Percentiles rank a stretch among this genome's conserved stretches.
Evolutionary conservation across 345 rosid genomes (phyloP).

Genomic region (Ceriops decandra): DNA sequence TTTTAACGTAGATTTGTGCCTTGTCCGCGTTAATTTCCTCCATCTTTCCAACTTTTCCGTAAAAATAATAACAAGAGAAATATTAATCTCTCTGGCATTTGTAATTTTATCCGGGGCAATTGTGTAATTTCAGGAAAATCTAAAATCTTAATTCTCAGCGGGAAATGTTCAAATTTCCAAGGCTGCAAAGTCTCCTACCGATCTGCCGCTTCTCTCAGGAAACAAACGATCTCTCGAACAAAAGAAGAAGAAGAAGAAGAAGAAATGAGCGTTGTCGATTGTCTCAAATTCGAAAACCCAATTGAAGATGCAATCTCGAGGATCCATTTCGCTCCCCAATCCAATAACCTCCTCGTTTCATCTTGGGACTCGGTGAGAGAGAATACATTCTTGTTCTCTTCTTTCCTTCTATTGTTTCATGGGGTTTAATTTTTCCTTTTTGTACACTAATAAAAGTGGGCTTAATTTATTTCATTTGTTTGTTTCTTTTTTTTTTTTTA

Average conservation of each 20-base stretch:
- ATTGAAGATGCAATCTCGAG: conserved; percentile 64
- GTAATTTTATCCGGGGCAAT: no score
- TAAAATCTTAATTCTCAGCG: no score
- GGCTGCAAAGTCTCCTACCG: background rate
- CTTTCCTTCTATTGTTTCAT: background rate
- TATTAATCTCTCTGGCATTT: no score
- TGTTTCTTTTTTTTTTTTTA: background rate
- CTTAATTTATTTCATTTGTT: background rate
- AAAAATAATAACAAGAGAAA: no score
- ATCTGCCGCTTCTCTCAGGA: background rate
- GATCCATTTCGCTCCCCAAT: conserved; percentile 64
- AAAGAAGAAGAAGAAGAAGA: no score
- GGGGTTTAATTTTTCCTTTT: background rate
- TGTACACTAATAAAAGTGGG: no score
- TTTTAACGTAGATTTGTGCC: no score
- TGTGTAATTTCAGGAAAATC: no score
- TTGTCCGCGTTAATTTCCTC: no score
- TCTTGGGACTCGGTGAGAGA: conserved; percentile 89
- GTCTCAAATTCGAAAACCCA: conserved; percentile 45
- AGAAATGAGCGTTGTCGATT: background rate
- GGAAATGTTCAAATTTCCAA: no score
- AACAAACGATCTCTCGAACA: background rate
- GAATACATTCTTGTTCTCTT: background rate
- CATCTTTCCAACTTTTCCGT: no score
- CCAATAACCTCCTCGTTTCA: conserved; percentile 73